These are phyloP conservation scores for Aschersonia sp. DNA, from an alignment of 2,329 filamentous ascomycete genomes.

Conservation along the genomic window DNA sequence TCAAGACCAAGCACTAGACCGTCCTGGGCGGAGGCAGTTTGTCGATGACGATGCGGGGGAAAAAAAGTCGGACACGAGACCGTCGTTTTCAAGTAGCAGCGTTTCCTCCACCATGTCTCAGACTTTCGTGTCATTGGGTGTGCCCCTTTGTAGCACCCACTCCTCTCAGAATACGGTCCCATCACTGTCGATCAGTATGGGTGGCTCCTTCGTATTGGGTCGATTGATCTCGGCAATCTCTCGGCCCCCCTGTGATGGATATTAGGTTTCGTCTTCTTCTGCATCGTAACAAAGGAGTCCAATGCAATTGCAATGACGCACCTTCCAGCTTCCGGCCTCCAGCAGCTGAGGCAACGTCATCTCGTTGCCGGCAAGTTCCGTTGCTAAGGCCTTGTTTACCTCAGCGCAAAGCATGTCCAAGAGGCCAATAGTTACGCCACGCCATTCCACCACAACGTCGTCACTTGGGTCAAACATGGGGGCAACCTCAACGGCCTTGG, in stretches of 20 bases:
- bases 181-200: constrained; percentile 91
- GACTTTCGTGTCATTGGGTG: too few species aligned
- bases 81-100: too few species aligned
- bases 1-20: too few species aligned
- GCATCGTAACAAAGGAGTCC: background rate
- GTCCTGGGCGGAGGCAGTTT: too few species aligned
- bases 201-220: constrained; percentile 91
- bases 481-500: constrained; percentile 40
- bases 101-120: too few species aligned
- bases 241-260: constrained; percentile 53
- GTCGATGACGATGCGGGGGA: too few species aligned
- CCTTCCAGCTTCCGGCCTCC: constrained; percentile 97
- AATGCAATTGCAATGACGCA: constrained; percentile 24
- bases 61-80: too few species aligned
- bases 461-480: constrained; percentile 44
- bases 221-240: constrained; percentile 92
- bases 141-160: background rate
- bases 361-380: constrained; percentile 51
- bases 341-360: constrained; percentile 77
- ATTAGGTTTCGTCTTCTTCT: background rate
- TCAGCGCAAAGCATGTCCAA: constrained; percentile 37
- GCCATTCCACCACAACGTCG: constrained; percentile 51
- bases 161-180: constrained; percentile 73
- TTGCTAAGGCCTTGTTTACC: constrained; percentile 48
- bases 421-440: constrained; percentile 46